phyloP scores from a whole-genome alignment of 352 stramenopile genomes.

The Phytopythium delawarense region DNA sequence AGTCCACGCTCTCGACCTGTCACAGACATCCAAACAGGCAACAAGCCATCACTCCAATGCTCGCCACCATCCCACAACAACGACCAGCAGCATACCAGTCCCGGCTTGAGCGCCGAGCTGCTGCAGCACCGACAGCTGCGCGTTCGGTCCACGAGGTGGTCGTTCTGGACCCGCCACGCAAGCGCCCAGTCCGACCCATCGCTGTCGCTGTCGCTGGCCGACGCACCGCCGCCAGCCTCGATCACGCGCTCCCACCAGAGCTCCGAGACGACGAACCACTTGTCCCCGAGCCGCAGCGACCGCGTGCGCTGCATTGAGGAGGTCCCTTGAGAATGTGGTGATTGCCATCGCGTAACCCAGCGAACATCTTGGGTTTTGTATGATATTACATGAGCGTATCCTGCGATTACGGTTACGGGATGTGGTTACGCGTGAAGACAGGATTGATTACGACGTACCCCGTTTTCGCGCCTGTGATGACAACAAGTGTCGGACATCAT shows the following conservation, averaged over 20 bases:
- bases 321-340: no score
- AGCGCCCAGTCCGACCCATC: not conserved
- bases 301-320: not conserved
- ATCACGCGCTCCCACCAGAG: conserved; percentile 49
- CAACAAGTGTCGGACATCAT: no score
- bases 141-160: conserved; percentile 38
- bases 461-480: no score
- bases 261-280: conserved; percentile 53
- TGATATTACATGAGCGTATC: no score
- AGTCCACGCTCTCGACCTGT: conserved; percentile 53
- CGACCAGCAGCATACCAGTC: conserved; percentile 13
- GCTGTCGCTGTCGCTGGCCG: conserved; percentile 3
- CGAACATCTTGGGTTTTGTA: no score
- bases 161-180: conserved; percentile 26
- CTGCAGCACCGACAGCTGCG: conserved; percentile 41
- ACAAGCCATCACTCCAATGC: no score
- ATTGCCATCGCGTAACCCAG: no score
- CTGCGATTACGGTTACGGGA: no score
- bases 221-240: conserved; percentile 5
- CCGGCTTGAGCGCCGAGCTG: conserved; percentile 38
- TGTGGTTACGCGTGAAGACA: no score
- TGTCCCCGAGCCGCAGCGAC: conserved; percentile 35
- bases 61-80: no score
- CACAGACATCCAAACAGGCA: not conserved
- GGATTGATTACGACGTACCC: no score